Evolutionary conservation across 495 filamentous ascomycete species (phyloP), one percentile per base, ranked within the genome.

Genomic region (Bacidia gigantensis): DNA sequence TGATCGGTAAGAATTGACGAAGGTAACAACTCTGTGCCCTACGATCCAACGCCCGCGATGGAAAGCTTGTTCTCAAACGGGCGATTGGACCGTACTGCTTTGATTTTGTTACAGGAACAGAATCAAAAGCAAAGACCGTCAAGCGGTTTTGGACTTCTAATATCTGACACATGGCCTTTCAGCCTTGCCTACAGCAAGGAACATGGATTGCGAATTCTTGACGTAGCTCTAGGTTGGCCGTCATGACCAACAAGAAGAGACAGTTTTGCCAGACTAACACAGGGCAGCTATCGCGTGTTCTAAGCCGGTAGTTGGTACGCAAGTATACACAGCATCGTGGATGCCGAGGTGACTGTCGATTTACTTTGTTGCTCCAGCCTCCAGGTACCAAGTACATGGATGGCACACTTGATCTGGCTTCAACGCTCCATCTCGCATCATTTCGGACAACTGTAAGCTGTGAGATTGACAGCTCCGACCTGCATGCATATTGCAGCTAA

Each of bases 391-490:
- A 14, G 14, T 35, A 35, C 29, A 7, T 14, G 7, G 5, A 14
- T 7, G 29, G 14, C 29, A 35, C 29, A 35, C 29, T 35, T 35
- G 29, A 35, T 35, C 14, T 35, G 14, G 29, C 29, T 5, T 14
- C 29, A 7, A 5, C 29, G 29, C 29, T 35, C 14, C 29, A 44
- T 44, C 41, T 44, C 41, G 41, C 41, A 44, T 44, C 5, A 17
- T 22, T 5, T 44, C 41, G 41, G 41, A 44, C 7, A 44, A 7
- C 41, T 44, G 41, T 44, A 18, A 44, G 41, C 41, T 44, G 41
- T 44, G 20, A 44, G 41, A 44, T 44, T 44, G 41, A 44, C 41
- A 44, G 41, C 17, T 44, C 41, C 41, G 12, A n/a, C 14, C 41
- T 44, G 41, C 41, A 44, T 44, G 41, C 41, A 18, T 44, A 17